Conservation (phyloP, 306 rosid species). For the Vigna nakashimae region DNA sequence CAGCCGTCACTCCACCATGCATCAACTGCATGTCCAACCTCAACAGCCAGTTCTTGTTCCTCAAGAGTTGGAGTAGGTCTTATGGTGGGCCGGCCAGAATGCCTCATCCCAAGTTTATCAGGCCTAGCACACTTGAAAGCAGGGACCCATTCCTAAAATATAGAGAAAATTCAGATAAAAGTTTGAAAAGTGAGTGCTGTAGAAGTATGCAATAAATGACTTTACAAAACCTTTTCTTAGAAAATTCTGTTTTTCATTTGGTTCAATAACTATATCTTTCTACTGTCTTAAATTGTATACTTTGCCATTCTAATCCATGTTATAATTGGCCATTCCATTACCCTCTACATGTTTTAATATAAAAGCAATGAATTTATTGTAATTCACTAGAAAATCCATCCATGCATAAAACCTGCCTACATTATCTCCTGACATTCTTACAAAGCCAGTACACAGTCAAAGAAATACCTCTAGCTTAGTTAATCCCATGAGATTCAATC, state of each 20-base stretch:
- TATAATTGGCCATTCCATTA: not conserved
- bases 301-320: slow-evolving; percentile 2
- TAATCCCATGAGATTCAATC: not conserved
- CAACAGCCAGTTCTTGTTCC: slow-evolving; percentile 60
- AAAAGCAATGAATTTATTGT: not conserved
- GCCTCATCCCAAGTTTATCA: slow-evolving; percentile 91
- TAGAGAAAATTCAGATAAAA: slow-evolving; percentile 37
- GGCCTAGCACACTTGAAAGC: slow-evolving; percentile 80
- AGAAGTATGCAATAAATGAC: not conserved
- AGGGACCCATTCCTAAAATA: slow-evolving; percentile 88
- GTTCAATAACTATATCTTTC: not conserved
- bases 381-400: not conserved
- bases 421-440: slow-evolving; percentile 14
- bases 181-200: slow-evolving; percentile 17
- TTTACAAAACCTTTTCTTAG: not conserved
- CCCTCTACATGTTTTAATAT: not conserved
- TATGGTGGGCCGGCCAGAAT: slow-evolving; percentile 69
- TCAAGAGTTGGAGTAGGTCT: slow-evolving; percentile 72
- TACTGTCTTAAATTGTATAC: not conserved
- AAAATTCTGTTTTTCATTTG: not conserved
- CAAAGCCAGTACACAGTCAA: not conserved
- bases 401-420: slow-evolving; percentile 9
- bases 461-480: not conserved
- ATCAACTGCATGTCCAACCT: slow-evolving; percentile 82
- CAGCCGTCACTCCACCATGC: slow-evolving; percentile 99